Conservation (phyloP, 2,329 filamentous ascomycete species). For the Scedosporium minutisporum region DNA sequence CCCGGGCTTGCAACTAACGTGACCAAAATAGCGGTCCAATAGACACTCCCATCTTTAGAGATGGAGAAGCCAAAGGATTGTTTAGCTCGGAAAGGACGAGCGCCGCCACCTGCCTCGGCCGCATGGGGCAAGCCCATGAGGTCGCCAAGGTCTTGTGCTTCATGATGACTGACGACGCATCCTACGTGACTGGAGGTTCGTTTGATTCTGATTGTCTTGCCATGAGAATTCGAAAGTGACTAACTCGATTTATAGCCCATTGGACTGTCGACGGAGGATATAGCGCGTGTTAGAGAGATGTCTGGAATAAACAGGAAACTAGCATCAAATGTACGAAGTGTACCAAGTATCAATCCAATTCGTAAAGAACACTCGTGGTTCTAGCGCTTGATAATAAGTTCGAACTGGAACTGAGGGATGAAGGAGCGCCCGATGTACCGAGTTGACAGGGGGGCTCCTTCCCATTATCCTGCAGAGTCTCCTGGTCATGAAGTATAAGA, state of each 20-base stretch:
- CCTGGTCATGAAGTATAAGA: no score
- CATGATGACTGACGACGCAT: constrained; percentile 1
- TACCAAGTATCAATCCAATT: no score
- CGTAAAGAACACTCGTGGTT: no score
- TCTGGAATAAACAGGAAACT: neutral
- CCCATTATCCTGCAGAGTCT: no score
- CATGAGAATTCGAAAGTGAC: no score
- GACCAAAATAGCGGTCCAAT: neutral
- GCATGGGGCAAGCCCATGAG: neutral
- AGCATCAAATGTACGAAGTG: no score
- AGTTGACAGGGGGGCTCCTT: no score
- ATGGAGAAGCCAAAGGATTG: constrained; percentile 1
- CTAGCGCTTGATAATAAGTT: no score
- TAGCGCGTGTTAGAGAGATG: neutral
- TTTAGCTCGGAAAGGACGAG: neutral
- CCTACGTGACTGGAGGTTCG: constrained; percentile 1
- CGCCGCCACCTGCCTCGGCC: neutral
- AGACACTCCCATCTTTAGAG: constrained; percentile 1
- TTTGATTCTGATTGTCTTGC: neutral
- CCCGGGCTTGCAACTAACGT: neutral
- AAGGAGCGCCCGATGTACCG: no score
- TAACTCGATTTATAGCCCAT: neutral
- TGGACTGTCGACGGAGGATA: constrained; percentile 2
- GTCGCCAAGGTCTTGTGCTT: constrained; percentile 2
- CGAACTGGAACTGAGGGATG: no score